Base-by-base conservation (phyloP, 305 asterid species). In the Fraxinus velutina region DNA sequence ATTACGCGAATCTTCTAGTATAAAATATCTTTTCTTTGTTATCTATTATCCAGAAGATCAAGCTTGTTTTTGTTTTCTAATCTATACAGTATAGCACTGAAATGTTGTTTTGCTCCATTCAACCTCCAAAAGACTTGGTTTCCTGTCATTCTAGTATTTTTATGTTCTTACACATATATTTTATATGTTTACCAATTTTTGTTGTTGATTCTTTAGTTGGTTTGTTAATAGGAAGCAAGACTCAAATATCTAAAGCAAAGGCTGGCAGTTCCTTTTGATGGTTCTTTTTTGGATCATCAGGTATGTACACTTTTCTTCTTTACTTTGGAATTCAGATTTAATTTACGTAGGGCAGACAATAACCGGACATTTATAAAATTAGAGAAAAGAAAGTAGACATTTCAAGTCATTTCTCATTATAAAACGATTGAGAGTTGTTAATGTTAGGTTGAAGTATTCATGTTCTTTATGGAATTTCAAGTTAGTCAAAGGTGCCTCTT, bases 221-320 rank as follows among this genome's bases (percentile, higher is more conserved):
- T 83, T 52, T 84, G 81, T 27, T 75, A 6, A 52, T 79, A 95
- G 99, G 98, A 93, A 87, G 98, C 91, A 27, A 90, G 97, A 88
- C 90, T 95, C 81, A 92, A 92, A 81, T 84, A 90, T 88, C 88
- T 95, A 77, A 92, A 91, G 89, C 88, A 87, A 82, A 88, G 99
- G 87, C 85, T 95, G 81, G 86, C 92, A 1, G 83, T 92, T 78
- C 97, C 99, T 79, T 95, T 93, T 86, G 94, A 95, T 86, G 98
- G 99, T 75, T 80, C 91, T 83, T 87, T 70, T 81, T 82, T 86
- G 15, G 94, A 89, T 86, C 98, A 95, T 91, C 98, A 93, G 87
- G 99, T 93, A 91, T 78, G 95, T 80, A 60, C 39, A 27, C 37
- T 24, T 81, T 22, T 21, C 36, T 9, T 77, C 50, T 62, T 75